A percentile compares a stretch with the other conserved stretches of the same genome.
These are phyloP conservation scores for Moniliella sp. DNA, from an alignment of 1,284 basidiomycete species.

Conservation along the genomic window DNA sequence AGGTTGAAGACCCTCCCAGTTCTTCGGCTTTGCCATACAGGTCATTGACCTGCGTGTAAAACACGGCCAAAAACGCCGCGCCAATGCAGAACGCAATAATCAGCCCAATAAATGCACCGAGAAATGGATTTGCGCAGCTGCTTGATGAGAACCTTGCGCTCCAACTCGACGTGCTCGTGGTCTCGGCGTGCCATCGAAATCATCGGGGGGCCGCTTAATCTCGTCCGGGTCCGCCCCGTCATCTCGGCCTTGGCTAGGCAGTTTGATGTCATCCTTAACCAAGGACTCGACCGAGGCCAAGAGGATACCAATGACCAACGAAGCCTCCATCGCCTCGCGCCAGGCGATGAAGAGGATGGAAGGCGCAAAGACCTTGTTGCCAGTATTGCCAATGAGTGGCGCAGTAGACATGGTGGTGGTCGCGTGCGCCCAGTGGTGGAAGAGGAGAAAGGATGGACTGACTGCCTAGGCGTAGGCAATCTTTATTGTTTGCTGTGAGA, in stretches of 20 bases:
- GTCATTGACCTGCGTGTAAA: conserved; percentile 12
- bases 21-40: conserved; percentile 29
- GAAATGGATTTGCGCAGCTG: conserved; percentile 18
- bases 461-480: too few relatives aligned
- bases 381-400: conserved; percentile 1
- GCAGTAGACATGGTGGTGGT: too few relatives aligned
- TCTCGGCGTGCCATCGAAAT: neutral
- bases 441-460: too few relatives aligned
- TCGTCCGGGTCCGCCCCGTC: conserved; percentile 3
- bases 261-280: conserved; percentile 9
- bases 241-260: too few relatives aligned
- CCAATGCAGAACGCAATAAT: conserved; percentile 21
- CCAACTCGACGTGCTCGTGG: neutral
- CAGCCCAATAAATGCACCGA: conserved; percentile 17
- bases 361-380: conserved; percentile 27
- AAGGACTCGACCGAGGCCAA: conserved; percentile 12
- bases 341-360: conserved; percentile 32
- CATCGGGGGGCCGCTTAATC: neutral
- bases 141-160: conserved; percentile 5
- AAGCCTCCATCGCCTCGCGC: conserved; percentile 25
- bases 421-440: too few relatives aligned
- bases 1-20: conserved; percentile 30
- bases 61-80: conserved; percentile 25
- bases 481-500: too few relatives aligned
- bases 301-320: conserved; percentile 28